These are phyloP conservation scores for Emericellopsis atlantica DNA, from an alignment of 2,329 filamentous ascomycete species.

Conservation along the genomic window DNA sequence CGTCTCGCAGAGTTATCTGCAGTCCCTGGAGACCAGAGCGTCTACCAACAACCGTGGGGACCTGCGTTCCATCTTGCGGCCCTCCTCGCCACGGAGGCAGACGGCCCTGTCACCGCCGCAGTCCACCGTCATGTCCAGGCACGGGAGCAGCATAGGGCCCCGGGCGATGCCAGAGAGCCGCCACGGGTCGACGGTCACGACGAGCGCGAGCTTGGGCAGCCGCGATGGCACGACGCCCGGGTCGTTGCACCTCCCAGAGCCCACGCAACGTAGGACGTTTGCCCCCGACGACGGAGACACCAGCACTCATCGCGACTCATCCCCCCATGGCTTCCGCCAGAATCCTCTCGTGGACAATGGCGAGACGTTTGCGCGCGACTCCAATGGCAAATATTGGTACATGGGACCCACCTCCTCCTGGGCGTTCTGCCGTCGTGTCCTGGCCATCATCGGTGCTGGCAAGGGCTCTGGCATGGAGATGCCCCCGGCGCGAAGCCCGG, in stretches of 20 bases:
- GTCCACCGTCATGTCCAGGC: not conserved
- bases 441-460: slow-evolving; percentile 16
- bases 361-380: slow-evolving; percentile 14
- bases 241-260: not conserved
- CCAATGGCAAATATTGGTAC: slow-evolving; percentile 18
- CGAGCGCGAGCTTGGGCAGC: not conserved
- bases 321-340: slow-evolving; percentile 3
- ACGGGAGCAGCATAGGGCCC: not conserved
- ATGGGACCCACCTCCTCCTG: slow-evolving; percentile 21
- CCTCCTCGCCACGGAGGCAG: not conserved
- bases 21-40: not conserved
- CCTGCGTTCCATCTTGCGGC: not conserved
- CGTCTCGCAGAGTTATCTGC: slow-evolving; percentile 1
- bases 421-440: slow-evolving; percentile 20
- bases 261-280: not conserved
- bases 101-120: not conserved
- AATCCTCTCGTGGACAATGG: slow-evolving; percentile 18
- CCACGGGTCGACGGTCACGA: not conserved
- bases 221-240: not conserved
- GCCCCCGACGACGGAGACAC: not conserved
- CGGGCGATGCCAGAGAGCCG: not conserved
- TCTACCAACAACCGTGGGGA: not conserved
- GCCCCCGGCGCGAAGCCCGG: slow-evolving; percentile 15
- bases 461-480: slow-evolving; percentile 3
- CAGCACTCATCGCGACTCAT: not conserved